A percentile compares a stretch with the other conserved stretches of the same genome.
These are phyloP conservation scores for Zygosaccharomyces lentus DNA, from an alignment of 805 yeast species.

Conservation along the genomic window DNA sequence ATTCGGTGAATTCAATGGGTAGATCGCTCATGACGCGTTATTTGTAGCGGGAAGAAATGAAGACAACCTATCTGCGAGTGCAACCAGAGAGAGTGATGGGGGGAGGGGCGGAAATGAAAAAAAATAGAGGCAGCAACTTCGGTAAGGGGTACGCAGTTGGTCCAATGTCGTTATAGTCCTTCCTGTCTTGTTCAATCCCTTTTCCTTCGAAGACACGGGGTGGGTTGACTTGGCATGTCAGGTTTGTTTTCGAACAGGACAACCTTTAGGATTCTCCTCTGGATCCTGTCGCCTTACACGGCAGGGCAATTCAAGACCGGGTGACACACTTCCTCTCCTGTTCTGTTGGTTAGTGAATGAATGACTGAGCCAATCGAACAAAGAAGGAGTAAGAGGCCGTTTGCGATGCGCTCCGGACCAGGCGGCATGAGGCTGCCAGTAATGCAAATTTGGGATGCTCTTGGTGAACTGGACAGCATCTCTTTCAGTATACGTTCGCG, in stretches of 20 bases:
- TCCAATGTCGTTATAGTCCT: background rate
- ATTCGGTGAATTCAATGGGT: slow-evolving; percentile 96
- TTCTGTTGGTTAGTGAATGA: background rate
- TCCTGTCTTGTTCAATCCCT: background rate
- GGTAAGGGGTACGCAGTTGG: background rate
- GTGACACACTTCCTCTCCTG: background rate
- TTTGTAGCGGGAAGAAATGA: background rate
- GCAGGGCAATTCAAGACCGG: background rate
- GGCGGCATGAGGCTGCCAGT: too few relatives aligned
- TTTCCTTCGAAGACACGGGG: background rate
- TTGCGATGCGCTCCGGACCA: too few relatives aligned
- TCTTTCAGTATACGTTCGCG: too few relatives aligned
- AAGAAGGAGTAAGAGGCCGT: too few relatives aligned
- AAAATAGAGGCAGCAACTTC: background rate
- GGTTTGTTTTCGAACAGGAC: background rate
- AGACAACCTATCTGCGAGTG: background rate
- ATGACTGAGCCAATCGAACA: background rate
- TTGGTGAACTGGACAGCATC: too few relatives aligned
- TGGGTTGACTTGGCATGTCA: background rate
- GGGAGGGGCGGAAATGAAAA: background rate
- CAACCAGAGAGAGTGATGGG: background rate
- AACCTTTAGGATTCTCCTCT: background rate
- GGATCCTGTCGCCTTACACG: background rate
- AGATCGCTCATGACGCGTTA: slow-evolving; percentile 51
- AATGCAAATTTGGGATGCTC: too few relatives aligned